These are phyloP conservation scores for Aspergillus sp. DNA, from an alignment of 2,329 filamentous ascomycete genomes.

Conservation along the genomic window DNA sequence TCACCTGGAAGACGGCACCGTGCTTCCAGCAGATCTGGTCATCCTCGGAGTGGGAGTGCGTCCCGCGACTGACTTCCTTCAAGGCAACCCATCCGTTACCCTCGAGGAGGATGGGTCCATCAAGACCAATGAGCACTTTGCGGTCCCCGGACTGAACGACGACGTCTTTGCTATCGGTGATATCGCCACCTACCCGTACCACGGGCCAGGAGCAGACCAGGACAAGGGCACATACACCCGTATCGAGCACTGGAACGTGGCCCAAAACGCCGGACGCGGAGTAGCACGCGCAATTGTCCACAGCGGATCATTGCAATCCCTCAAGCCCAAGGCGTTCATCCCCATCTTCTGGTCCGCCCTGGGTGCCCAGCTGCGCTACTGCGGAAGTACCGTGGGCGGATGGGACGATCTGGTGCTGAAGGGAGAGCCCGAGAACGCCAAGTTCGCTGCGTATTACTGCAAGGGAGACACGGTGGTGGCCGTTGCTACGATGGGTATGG, in stretches of 20 bases:
- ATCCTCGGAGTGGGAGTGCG: constrained; percentile 87
- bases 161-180: constrained; percentile 93
- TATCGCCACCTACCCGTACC: constrained; percentile 92
- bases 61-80: constrained; percentile 81
- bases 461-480: constrained; percentile 85
- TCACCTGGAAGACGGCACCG: constrained; percentile 80
- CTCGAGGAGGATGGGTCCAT: constrained; percentile 86
- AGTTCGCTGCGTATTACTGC: constrained; percentile 87
- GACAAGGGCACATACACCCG: constrained; percentile 64
- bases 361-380: constrained; percentile 86
- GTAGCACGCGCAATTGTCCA: constrained; percentile 77
- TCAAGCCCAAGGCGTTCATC: constrained; percentile 71
- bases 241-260: constrained; percentile 99
- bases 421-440: constrained; percentile 73
- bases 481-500: constrained; percentile 85
- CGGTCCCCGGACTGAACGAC: constrained; percentile 67
- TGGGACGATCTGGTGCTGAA: constrained; percentile 84
- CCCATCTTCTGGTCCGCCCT: constrained; percentile 97
- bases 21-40: constrained; percentile 82
- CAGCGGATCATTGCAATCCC: constrained; percentile 40
- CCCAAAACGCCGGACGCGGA: constrained; percentile 83
- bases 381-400: constrained; percentile 78
- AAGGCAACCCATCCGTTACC: constrained; percentile 66
- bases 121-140: constrained; percentile 75
- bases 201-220: constrained; percentile 76